Percentiles rank a stretch among this genome's conserved stretches.
phyloP scores from a whole-genome alignment of 169 alveolate species.

The Plasmodium inui region DNA sequence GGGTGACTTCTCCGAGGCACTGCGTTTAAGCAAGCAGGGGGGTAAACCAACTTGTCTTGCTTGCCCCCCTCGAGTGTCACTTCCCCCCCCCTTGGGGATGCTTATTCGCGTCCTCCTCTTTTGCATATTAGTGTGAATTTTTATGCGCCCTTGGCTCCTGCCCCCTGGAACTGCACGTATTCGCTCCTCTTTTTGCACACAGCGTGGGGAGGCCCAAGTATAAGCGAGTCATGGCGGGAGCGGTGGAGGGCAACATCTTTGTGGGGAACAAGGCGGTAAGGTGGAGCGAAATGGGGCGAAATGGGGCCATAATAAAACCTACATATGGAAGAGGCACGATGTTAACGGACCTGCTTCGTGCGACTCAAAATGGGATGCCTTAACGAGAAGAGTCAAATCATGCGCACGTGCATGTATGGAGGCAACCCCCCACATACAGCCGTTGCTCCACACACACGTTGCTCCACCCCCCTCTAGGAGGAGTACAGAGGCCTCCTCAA shows the following conservation, averaged over 20 bases:
- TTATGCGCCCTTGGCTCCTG: neutral
- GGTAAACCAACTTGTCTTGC: neutral
- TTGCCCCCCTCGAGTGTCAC: neutral
- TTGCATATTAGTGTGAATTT: neutral
- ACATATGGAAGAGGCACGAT: neutral
- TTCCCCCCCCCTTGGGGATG: neutral
- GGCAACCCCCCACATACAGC: neutral
- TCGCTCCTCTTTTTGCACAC: neutral
- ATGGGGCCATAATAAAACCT: too few relatives aligned
- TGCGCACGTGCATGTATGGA: neutral
- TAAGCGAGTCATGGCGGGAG: constrained; percentile 86
- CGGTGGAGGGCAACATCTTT: constrained; percentile 80
- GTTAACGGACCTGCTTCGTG: neutral
- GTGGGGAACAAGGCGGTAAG: constrained; percentile 71
- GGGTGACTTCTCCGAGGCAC: neutral
- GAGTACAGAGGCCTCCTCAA: constrained; percentile 84
- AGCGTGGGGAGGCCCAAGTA: constrained; percentile 84
- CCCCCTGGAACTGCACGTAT: neutral
- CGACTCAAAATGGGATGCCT: neutral
- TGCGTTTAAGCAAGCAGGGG: neutral
- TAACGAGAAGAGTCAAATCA: neutral
- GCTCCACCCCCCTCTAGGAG: constrained; percentile 41
- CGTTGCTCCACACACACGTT: neutral
- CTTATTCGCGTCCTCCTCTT: neutral
- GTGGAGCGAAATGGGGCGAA: neutral